Evolutionary conservation across 2,329 filamentous ascomycete genomes (phyloP).

Genomic region (Xylariales sp.): DNA sequence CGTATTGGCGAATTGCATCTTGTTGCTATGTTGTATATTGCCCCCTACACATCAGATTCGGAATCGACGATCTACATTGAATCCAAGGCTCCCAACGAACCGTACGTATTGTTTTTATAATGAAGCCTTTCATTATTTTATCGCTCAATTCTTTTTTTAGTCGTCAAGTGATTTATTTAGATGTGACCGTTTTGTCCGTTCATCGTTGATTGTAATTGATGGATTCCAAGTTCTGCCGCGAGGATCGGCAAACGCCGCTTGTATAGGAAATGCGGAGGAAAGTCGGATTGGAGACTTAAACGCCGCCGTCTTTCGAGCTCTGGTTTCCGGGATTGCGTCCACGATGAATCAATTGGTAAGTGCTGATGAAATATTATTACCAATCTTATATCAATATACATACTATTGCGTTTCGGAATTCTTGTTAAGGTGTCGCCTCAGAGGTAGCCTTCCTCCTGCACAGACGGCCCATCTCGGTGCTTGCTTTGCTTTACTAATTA

Average conservation of each 20-base stretch:
- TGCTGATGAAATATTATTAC: too few species aligned
- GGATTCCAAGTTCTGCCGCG: constrained; percentile 33
- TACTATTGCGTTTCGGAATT: too few species aligned
- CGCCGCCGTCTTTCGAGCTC: constrained; percentile 2
- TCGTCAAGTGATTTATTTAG: background rate
- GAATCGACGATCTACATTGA: background rate
- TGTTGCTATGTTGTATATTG: background rate
- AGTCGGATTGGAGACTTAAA: constrained; percentile 13
- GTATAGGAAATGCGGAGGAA: constrained; percentile 27
- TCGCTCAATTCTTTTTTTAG: background rate
- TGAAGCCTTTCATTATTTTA: background rate
- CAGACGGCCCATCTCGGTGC: too few species aligned
- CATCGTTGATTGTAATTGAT: constrained; percentile 29
- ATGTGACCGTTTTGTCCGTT: background rate
- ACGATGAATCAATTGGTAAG: too few species aligned
- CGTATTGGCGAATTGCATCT: constrained; percentile 19
- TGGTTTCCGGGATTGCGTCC: background rate
- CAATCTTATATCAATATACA: too few species aligned
- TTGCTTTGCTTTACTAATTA: too few species aligned
- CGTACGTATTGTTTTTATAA: constrained; percentile 1
- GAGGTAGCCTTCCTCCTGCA: too few species aligned
- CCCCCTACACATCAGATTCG: background rate
- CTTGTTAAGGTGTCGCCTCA: too few species aligned
- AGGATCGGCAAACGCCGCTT: constrained; percentile 17
- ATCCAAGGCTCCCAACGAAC: background rate